Conservation (phyloP, 768 basidiomycete species). For the Auricularia auricula-judae region DNA sequence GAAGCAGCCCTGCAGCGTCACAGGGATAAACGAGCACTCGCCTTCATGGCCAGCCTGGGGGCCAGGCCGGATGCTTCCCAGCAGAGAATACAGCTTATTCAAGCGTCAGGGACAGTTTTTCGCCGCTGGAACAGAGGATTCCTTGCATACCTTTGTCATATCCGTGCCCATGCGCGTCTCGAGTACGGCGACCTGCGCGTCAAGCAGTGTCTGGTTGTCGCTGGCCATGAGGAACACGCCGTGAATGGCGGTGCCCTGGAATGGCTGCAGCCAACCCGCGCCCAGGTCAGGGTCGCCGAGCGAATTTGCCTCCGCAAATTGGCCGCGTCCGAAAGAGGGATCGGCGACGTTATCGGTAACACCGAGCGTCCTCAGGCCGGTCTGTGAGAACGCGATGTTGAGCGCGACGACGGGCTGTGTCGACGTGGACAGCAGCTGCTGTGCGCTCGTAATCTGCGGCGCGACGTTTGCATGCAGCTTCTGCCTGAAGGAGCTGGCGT, state of each 20-base stretch:
- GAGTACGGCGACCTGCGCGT: slow-evolving; percentile 9
- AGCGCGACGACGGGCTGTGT: slow-evolving; percentile 11
- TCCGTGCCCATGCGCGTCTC: background rate
- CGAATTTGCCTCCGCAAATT: slow-evolving; percentile 22
- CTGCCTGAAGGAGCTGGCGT: slow-evolving; percentile 10
- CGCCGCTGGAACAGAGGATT: background rate
- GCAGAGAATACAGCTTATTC: background rate
- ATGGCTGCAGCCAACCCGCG: slow-evolving; percentile 35
- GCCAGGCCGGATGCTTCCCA: slow-evolving; percentile 31
- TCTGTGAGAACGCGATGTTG: slow-evolving; percentile 15
- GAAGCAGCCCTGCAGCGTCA: background rate
- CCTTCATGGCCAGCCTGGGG: slow-evolving; percentile 28
- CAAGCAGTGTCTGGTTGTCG: slow-evolving; percentile 27
- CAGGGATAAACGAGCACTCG: background rate
- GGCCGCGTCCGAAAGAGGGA: slow-evolving; percentile 9
- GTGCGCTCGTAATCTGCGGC: slow-evolving; percentile 4
- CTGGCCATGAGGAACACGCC: slow-evolving; percentile 41
- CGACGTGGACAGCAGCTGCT: slow-evolving; percentile 1
- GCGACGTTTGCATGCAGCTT: slow-evolving; percentile 4
- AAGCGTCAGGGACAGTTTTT: background rate
- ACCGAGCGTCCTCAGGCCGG: slow-evolving; percentile 9
- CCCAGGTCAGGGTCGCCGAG: slow-evolving; percentile 27
- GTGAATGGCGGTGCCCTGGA: slow-evolving; percentile 33
- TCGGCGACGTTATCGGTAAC: slow-evolving; percentile 13
- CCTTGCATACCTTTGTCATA: background rate